Conservation (phyloP, 768 basidiomycete species). For the Collybia mongolica region DNA sequence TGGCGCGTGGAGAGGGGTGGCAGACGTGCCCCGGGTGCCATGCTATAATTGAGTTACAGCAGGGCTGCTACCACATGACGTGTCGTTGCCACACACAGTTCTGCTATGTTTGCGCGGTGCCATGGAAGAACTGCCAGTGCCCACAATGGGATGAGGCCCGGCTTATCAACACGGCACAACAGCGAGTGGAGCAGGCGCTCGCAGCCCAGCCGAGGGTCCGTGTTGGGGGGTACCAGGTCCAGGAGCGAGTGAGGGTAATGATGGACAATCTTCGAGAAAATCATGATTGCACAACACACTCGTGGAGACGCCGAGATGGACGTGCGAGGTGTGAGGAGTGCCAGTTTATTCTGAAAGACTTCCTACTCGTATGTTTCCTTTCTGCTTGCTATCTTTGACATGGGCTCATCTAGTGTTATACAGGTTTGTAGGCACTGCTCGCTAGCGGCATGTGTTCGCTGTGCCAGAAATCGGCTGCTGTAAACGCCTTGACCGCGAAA, state of each 20-base stretch:
- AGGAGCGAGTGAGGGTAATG: slow-evolving; percentile 28
- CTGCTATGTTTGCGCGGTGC: slow-evolving; percentile 62
- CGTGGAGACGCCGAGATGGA: slow-evolving; percentile 45
- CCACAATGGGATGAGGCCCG: slow-evolving; percentile 60
- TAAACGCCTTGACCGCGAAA: background rate
- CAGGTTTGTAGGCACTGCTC: background rate
- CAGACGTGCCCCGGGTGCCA: slow-evolving; percentile 63
- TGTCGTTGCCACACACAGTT: slow-evolving; percentile 58
- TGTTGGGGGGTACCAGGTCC: slow-evolving; percentile 10
- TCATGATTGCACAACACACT: slow-evolving; percentile 49
- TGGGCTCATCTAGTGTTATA: background rate
- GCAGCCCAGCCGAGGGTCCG: slow-evolving; percentile 23
- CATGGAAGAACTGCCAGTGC: slow-evolving; percentile 62
- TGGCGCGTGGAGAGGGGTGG: slow-evolving; percentile 49
- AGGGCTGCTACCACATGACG: slow-evolving; percentile 68
- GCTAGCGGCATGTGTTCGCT: slow-evolving; percentile 2
- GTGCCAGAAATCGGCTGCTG: background rate
- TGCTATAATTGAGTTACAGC: slow-evolving; percentile 51
- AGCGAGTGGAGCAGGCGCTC: slow-evolving; percentile 28
- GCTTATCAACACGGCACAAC: slow-evolving; percentile 29
- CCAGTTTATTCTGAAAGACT: slow-evolving; percentile 11
- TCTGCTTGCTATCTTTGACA: background rate
- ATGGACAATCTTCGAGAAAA: slow-evolving; percentile 40
- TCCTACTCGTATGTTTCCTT: slow-evolving; percentile 5
- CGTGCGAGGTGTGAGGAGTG: slow-evolving; percentile 46